Evolutionary conservation across 2,329 filamentous ascomycete genomes (phyloP).

Genomic region (Falciphora oryzae): DNA sequence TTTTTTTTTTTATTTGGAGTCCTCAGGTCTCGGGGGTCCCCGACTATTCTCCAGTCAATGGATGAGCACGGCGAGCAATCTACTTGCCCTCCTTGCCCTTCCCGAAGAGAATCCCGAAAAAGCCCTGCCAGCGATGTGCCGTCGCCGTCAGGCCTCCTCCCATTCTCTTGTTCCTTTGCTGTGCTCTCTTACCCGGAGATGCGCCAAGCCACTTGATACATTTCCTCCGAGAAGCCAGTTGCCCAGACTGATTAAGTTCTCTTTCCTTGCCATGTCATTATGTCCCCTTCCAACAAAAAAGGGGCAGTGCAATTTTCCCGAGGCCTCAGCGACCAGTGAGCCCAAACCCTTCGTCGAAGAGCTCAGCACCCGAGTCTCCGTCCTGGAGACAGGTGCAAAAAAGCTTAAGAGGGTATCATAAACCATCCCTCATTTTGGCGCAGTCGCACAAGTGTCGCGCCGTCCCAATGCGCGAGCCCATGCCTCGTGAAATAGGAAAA

Average conservation of each 20-base stretch:
- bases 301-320: slow-evolving; percentile 8
- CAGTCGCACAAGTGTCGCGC: neutral
- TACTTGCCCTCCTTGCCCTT: neutral
- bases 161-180: slow-evolving; percentile 3
- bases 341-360: neutral
- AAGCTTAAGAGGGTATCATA: slow-evolving; percentile 7
- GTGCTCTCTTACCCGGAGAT: slow-evolving; percentile 4
- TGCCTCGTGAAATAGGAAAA: slow-evolving; percentile 8
- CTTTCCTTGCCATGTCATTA: slow-evolving; percentile 8
- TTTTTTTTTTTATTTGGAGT: slow-evolving; percentile 9
- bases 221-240: neutral
- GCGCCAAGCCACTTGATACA: slow-evolving; percentile 1
- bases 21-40: slow-evolving; percentile 9
- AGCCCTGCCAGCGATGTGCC: neutral
- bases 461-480: slow-evolving; percentile 4
- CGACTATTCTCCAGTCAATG: slow-evolving; percentile 4
- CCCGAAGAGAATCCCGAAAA: slow-evolving; percentile 2
- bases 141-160: slow-evolving; percentile 2
- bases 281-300: slow-evolving; percentile 1
- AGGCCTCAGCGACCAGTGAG: slow-evolving; percentile 8
- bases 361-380: slow-evolving; percentile 3
- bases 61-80: slow-evolving; percentile 1
- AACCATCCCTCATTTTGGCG: slow-evolving; percentile 4
- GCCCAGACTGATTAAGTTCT: slow-evolving; percentile 8
- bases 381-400: slow-evolving; percentile 8